These are phyloP conservation scores for Amphichorda felina DNA, from an alignment of 2,329 filamentous ascomycete species.

Conservation along the genomic window DNA sequence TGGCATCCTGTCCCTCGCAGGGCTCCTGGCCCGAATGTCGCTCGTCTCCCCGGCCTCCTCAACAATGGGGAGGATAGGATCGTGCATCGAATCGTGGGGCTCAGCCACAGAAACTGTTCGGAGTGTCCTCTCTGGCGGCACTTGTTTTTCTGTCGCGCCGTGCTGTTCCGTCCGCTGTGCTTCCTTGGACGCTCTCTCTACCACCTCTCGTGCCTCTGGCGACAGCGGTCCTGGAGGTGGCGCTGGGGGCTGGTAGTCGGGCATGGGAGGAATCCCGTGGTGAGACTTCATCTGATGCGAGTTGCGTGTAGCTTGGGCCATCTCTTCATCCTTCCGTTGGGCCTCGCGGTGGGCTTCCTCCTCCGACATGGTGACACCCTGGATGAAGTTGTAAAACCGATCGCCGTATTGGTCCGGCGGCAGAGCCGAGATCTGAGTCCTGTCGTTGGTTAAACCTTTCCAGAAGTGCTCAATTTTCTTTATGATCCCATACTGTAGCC, in stretches of 20 bases:
- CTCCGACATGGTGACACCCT: constrained; percentile 76
- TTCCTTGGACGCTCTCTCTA: constrained; percentile 26
- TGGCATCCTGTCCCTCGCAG: constrained; percentile 23
- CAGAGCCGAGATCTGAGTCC: constrained; percentile 82
- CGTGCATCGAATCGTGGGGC: constrained; percentile 46
- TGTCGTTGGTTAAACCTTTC: constrained; percentile 80
- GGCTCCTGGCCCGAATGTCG: constrained; percentile 25
- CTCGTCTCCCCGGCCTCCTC: constrained; percentile 75
- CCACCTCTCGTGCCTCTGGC: constrained; percentile 25
- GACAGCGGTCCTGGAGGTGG: constrained; percentile 22
- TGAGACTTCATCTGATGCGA: constrained; percentile 10
- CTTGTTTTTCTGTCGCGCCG: constrained; percentile 30
- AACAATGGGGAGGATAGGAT: constrained; percentile 61
- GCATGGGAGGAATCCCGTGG: constrained; percentile 27
- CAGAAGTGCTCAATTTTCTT: constrained; percentile 96
- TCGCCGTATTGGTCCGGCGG: constrained; percentile 87
- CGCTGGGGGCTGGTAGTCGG: constrained; percentile 31
- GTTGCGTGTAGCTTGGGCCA: background rate
- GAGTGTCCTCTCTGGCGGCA: constrained; percentile 53
- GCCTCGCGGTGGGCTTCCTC: constrained; percentile 70
- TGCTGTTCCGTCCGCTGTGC: constrained; percentile 20
- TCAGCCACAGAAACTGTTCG: constrained; percentile 21
- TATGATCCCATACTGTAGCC: constrained; percentile 71
- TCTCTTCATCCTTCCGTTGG: constrained; percentile 42
- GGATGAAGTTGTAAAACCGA: constrained; percentile 86